Base-by-base conservation (phyloP, 495 filamentous ascomycete genomes). In the Aspergillus campestris region DNA sequence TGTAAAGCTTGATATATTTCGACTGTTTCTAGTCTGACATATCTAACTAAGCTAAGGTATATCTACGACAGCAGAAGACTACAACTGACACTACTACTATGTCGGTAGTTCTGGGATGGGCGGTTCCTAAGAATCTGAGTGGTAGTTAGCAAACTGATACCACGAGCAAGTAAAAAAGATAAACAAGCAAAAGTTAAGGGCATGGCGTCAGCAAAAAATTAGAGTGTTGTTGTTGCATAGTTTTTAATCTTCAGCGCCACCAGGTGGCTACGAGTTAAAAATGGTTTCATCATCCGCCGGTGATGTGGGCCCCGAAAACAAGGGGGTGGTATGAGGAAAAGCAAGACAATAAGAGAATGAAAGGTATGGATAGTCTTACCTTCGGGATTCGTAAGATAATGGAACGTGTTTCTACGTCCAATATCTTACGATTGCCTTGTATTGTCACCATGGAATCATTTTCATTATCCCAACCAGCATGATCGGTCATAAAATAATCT, bases 141-240 rank as follows among this genome's bases (percentile, higher is more conserved):
- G 18, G 18, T 14, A 13, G 51, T 61, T 55, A 61, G 58, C 58
- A 55, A 57, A 55, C 56, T 56, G 53, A 12, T 10, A 3, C 32
- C 32, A 34, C 9, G 32, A 34, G 2, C 48, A 24, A 24, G 18
- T 24, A 1, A 24, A 24, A 4, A 24, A 24, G 18, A n/a, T n/a
- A 24, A 24, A 24, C 18, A 24, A 24, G 4, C 4, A 24, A 24
- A 24, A 24, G 18, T 4, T 14, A 40, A 43, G 42, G 50, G 48
- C 29, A 49, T 53, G 61, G 72, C 71, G 74, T 78, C 74, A 77
- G 65, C 52, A 77, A 78, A 78, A 78, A 78, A 78, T 78, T 78
- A 78, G 74, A 78, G 74, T 78, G 73, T 75, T 62, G 62, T 71
- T 77, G 75, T 72, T 75, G 75, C 69, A 65, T 61, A 67, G 49